These are phyloP conservation scores for Colletotrichum phormii DNA, from an alignment of 2,329 filamentous ascomycete species.

Conservation along the genomic window DNA sequence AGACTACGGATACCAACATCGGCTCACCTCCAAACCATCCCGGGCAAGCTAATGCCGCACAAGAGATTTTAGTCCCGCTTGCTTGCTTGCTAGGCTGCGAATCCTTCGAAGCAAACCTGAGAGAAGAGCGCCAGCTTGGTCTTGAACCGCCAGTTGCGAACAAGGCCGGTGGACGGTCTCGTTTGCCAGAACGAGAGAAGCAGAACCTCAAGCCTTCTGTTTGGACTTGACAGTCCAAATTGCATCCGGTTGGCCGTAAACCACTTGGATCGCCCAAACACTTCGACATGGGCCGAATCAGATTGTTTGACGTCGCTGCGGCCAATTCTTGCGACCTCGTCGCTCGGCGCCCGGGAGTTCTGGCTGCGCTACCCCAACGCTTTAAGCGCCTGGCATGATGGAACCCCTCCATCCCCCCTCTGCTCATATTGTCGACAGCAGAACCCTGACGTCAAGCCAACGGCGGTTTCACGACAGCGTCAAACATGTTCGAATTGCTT, in stretches of 20 bases:
- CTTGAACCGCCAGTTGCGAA: background rate
- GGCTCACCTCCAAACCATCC: constrained; percentile 17
- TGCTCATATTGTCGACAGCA: background rate
- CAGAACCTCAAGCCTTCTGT: background rate
- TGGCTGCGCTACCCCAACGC: constrained; percentile 22
- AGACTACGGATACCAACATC: background rate
- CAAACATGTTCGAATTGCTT: background rate
- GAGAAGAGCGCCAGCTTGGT: background rate
- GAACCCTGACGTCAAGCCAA: constrained; percentile 15
- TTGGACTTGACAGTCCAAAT: background rate
- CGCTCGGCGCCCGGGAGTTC: constrained; percentile 5
- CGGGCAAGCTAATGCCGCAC: background rate
- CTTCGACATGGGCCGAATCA: constrained; percentile 9
- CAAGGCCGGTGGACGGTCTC: background rate
- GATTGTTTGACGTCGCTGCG: constrained; percentile 27
- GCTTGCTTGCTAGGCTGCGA: background rate
- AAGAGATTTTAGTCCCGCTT: background rate
- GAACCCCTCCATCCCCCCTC: background rate
- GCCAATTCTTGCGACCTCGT: constrained; percentile 17
- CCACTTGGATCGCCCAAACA: constrained; percentile 9
- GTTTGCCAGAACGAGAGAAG: background rate
- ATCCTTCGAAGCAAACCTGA: background rate
- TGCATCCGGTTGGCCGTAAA: constrained; percentile 5
- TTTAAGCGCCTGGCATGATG: constrained; percentile 9
- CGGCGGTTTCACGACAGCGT: constrained; percentile 20